These are phyloP conservation scores for Mucor velutinosus DNA, from an alignment of 371 early-diverging fungal species.

Conservation along the genomic window DNA sequence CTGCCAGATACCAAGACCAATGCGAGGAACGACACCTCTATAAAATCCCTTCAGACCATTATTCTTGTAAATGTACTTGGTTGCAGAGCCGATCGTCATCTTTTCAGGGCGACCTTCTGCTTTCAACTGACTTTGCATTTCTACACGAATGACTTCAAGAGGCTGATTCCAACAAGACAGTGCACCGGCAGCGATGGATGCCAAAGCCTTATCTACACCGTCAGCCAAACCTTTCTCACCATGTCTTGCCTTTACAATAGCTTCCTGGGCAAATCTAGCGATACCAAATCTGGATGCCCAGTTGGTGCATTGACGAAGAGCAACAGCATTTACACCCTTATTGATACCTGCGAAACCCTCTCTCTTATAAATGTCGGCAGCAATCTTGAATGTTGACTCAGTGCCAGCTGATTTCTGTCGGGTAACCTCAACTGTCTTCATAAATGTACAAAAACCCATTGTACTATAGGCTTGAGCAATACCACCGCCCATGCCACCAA, in stretches of 20 bases:
- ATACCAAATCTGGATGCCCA: slow-evolving; percentile 97
- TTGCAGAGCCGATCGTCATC: slow-evolving; percentile 81
- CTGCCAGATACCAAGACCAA: slow-evolving; percentile 87
- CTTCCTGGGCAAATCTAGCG: slow-evolving; percentile 79
- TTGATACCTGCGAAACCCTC: slow-evolving; percentile 96
- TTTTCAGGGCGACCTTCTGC: slow-evolving; percentile 84
- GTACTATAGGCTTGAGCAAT: slow-evolving; percentile 93
- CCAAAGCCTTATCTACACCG: slow-evolving; percentile 63
- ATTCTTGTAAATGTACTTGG: slow-evolving; percentile 87
- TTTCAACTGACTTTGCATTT: slow-evolving; percentile 94
- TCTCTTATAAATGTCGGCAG: slow-evolving; percentile 82
- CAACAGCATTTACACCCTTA: slow-evolving; percentile 93
- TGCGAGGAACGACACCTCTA: slow-evolving; percentile 88
- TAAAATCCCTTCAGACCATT: slow-evolving; percentile 92
- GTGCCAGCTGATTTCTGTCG: slow-evolving; percentile 81
- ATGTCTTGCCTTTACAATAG: slow-evolving; percentile 61
- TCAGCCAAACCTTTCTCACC: slow-evolving; percentile 37
- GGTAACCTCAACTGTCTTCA: slow-evolving; percentile 98
- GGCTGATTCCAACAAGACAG: slow-evolving; percentile 96
- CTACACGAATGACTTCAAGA: slow-evolving; percentile 95
- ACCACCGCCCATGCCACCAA: slow-evolving; percentile 93
- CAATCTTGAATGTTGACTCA: slow-evolving; percentile 83
- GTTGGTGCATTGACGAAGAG: slow-evolving; percentile 93
- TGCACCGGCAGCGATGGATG: slow-evolving; percentile 89
- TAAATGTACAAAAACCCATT: slow-evolving; percentile 98